These are phyloP conservation scores for Brassica napus DNA, from an alignment of 345 rosid species.

Conservation along the genomic window DNA sequence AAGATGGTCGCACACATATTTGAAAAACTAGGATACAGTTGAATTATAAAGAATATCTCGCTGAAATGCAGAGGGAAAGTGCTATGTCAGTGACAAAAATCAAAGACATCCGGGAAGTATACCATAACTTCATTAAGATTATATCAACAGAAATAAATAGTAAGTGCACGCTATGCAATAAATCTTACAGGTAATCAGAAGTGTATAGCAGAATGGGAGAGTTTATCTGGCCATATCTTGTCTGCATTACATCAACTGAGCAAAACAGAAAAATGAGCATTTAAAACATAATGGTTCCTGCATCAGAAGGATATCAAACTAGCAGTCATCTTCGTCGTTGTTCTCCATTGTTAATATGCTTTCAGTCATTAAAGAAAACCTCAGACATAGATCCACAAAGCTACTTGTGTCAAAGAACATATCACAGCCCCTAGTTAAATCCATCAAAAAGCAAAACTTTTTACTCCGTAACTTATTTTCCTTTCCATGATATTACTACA, in stretches of 20 bases:
- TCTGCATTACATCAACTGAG: conserved; percentile 49
- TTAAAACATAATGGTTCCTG: conserved; percentile 1
- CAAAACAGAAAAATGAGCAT: conserved; percentile 1
- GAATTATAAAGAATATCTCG: not conserved
- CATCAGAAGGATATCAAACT: conserved; percentile 5
- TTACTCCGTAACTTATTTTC: conserved; percentile 40
- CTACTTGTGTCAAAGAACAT: not conserved
- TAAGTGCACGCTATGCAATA: not conserved
- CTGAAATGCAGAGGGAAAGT: not conserved
- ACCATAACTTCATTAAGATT: not conserved
- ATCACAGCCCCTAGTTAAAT: conserved; percentile 9
- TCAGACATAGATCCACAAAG: not conserved
- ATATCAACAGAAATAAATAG: not conserved
- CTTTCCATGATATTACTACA: conserved; percentile 39
- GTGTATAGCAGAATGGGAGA: conserved; percentile 4
- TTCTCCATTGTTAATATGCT: not conserved
- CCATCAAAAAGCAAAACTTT: conserved; percentile 25
- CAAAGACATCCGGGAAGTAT: not conserved
- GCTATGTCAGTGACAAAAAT: not conserved
- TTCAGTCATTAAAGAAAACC: not conserved
- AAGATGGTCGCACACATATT: not conserved
- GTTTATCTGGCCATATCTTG: conserved; percentile 63
- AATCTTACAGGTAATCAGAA: conserved; percentile 9
- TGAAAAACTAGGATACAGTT: not conserved
- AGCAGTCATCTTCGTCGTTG: conserved; percentile 3